Conservation (phyloP, 2,329 filamentous ascomycete genomes). For the Colletotrichum tabaci region DNA sequence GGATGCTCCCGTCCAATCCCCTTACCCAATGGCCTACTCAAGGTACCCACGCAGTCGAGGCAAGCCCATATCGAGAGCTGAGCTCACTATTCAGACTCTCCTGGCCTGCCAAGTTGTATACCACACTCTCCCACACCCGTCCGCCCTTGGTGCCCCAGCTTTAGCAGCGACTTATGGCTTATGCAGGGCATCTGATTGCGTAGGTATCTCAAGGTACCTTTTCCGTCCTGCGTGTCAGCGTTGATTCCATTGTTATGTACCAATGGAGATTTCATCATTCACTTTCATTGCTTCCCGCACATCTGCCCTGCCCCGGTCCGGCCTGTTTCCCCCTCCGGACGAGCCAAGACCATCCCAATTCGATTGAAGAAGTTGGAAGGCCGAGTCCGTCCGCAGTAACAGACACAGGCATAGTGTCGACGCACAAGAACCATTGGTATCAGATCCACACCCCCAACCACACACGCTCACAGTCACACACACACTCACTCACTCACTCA, state of each 20-base stretch:
- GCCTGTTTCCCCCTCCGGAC: slow-evolving; percentile 28
- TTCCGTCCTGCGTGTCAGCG: background rate
- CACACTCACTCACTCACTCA: slow-evolving; percentile 4
- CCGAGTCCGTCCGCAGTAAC: slow-evolving; percentile 31
- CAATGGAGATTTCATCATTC: background rate
- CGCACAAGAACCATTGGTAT: slow-evolving; percentile 25
- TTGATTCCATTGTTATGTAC: too few species aligned
- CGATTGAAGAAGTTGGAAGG: slow-evolving; percentile 17
- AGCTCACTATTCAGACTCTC: background rate
- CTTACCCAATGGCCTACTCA: background rate
- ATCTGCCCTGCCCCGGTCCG: background rate
- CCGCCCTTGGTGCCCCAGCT: background rate
- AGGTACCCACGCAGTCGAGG: background rate
- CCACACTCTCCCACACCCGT: background rate
- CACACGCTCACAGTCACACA: slow-evolving; percentile 1
- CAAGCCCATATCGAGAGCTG: background rate
- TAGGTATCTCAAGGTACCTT: background rate
- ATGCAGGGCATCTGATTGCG: background rate
- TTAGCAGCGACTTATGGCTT: background rate
- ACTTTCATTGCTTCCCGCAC: background rate
- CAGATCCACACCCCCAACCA: slow-evolving; percentile 27
- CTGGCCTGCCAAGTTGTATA: background rate
- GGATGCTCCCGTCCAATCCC: background rate
- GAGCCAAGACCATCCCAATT: slow-evolving; percentile 20
- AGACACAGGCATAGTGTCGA: background rate